A percentile compares a stretch with the other conserved stretches of the same genome.
Evolutionary conservation across 331 rosid species (phyloP).

Genomic region (Prunus yedoensis): DNA sequence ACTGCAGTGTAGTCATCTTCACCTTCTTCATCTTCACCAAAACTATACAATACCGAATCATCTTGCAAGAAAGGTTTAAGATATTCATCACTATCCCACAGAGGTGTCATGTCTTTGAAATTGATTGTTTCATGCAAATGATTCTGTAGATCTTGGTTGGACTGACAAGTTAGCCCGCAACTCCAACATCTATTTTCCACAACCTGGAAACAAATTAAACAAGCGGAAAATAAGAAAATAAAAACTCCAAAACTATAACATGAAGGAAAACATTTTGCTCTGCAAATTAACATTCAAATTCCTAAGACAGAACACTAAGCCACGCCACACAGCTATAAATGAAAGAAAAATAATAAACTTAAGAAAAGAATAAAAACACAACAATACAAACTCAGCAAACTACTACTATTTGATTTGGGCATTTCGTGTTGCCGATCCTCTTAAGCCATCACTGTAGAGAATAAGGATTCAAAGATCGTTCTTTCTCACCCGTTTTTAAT

Average conservation of each 20-base stretch:
- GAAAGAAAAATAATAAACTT: neutral
- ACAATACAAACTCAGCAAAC: neutral
- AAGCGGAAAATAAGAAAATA: neutral
- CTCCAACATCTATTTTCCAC: conserved; percentile 77
- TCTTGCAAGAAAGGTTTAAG: conserved; percentile 70
- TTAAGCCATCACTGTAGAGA: no score
- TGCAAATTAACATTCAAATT: neutral
- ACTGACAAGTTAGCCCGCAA: conserved; percentile 53
- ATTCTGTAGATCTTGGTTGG: conserved; percentile 53
- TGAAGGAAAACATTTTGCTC: neutral
- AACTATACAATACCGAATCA: conserved; percentile 76
- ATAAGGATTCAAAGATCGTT: neutral
- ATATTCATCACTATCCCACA: conserved; percentile 63
- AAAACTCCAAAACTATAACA: neutral
- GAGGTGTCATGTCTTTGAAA: conserved; percentile 41
- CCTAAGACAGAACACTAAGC: neutral
- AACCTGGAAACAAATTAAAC: conserved; percentile 46
- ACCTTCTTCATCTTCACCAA: conserved; percentile 69
- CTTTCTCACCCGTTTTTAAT: neutral
- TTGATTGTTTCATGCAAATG: conserved; percentile 63
- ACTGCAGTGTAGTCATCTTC: conserved; percentile 44
- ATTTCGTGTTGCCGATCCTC: neutral
- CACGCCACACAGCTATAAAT: neutral
- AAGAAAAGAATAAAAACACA: neutral
- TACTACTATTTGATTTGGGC: neutral